Evolutionary conservation across 768 basidiomycete genomes (phyloP), one percentile per base, ranked within the genome.

Genomic region (Gyrodon lividus): DNA sequence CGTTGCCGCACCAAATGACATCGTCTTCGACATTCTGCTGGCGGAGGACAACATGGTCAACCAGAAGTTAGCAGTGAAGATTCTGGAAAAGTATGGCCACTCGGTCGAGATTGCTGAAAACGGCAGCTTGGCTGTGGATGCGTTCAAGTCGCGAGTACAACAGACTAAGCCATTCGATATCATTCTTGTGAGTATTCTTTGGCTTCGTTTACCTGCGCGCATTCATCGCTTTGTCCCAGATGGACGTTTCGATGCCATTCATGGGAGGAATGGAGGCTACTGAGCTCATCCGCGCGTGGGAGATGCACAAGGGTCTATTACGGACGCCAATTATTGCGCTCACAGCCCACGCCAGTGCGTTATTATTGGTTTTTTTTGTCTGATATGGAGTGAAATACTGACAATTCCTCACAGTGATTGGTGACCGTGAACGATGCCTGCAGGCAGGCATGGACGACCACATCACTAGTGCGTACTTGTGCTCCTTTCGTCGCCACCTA

Each of bases 261-360:
- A 98, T 98, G 92, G 94, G 95, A 44, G 95, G 96, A 57, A 92
- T 96, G 86, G 95, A 99, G 70, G 92, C 96, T 1, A 99, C 97
- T 0, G 87, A 93, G 57, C 76, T 92, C 51, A 97, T 98, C 55
- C 83, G 96, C 46, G 79, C 82, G 33, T 92, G 85, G 64, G 96
- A 98, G 73, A 72, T 78, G 65, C 78, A 85, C 55, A 83, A 83
- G 56, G 77, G 82, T 7, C 73, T 92, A 26, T 65, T 81, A 14
- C 79, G 84, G 2, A 92, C 84, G 6, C 96, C 97, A 0, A 98
- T 99, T 59, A 92, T 98, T 61, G 97, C 97, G 1, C 75, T 99
- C 35, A 98, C 97, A 1, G 96, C 96, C 3, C 96, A 99, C 70
- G 96, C 96, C 44, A 98, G 90, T 92, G 58, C 63, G 90, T 86